phyloP scores from a whole-genome alignment of 768 basidiomycete genomes.

The Amanita brunnescens region DNA sequence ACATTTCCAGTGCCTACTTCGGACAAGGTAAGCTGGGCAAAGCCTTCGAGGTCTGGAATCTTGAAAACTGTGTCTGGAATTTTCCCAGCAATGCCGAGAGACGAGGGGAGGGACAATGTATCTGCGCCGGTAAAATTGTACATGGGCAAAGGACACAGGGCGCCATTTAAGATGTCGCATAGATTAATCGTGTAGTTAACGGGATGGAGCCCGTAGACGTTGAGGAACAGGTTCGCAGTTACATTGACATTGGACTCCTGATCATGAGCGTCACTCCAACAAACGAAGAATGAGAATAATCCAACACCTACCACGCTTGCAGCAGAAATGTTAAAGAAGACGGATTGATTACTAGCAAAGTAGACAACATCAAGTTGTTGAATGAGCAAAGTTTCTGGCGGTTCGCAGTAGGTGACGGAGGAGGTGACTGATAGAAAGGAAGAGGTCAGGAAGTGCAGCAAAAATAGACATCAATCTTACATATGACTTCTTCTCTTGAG shows the following conservation, averaged over 20 bases:
- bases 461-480: slow-evolving; percentile 32
- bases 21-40: slow-evolving; percentile 67
- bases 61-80: slow-evolving; percentile 78
- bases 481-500: slow-evolving; percentile 50
- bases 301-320: slow-evolving; percentile 67
- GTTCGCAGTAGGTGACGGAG: slow-evolving; percentile 80
- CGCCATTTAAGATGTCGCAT: slow-evolving; percentile 69
- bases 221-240: slow-evolving; percentile 70
- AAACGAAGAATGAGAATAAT: slow-evolving; percentile 1
- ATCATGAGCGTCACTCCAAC: slow-evolving; percentile 2
- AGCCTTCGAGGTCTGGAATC: slow-evolving; percentile 90
- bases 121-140: slow-evolving; percentile 87
- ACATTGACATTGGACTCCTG: slow-evolving; percentile 75
- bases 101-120: slow-evolving; percentile 53
- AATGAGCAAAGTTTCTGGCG: slow-evolving; percentile 71
- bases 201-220: slow-evolving; percentile 81
- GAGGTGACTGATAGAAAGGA: slow-evolving; percentile 54
- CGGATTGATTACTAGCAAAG: slow-evolving; percentile 59
- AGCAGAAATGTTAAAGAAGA: slow-evolving; percentile 80
- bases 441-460: slow-evolving; percentile 9
- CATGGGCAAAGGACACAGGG: slow-evolving; percentile 72
- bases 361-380: slow-evolving; percentile 71
- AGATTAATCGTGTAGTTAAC: slow-evolving; percentile 84
- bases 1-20: slow-evolving; percentile 61
- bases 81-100: slow-evolving; percentile 41